Percentiles rank a stretch among this genome's conserved stretches.
phyloP scores from a whole-genome alignment of 768 basidiomycete genomes.

The Daedaleopsis nitida region DNA sequence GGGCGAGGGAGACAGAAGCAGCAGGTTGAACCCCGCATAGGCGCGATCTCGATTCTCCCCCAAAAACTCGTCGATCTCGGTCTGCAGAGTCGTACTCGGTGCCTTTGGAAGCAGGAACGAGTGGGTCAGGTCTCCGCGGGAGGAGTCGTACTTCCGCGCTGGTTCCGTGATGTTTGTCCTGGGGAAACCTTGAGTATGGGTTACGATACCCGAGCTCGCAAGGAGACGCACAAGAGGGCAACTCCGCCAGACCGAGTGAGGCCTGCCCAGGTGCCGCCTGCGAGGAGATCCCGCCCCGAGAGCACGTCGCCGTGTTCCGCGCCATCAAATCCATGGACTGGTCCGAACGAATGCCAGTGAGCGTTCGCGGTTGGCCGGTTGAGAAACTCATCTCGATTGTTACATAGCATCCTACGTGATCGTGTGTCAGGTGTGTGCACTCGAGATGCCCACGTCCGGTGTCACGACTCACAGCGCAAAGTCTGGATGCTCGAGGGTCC shows the following conservation, averaged over 20 bases:
- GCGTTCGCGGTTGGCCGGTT: conserved; percentile 66
- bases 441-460: neutral
- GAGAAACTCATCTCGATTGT: conserved; percentile 78
- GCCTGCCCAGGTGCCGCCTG: conserved; percentile 86
- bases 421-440: conserved; percentile 1
- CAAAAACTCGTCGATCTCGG: conserved; percentile 48
- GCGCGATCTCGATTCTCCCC: conserved; percentile 42
- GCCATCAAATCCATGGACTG: conserved; percentile 15
- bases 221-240: conserved; percentile 66
- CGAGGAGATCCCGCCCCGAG: conserved; percentile 72
- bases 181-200: conserved; percentile 1
- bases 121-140: conserved; percentile 69
- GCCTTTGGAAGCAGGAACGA: conserved; percentile 64
- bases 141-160: conserved; percentile 46
- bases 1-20: conserved; percentile 55
- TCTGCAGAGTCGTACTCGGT: conserved; percentile 44
- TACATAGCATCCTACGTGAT: conserved; percentile 60
- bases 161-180: conserved; percentile 88
- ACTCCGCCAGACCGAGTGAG: conserved; percentile 64
- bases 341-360: conserved; percentile 66
- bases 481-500: conserved; percentile 73
- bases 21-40: conserved; percentile 82
- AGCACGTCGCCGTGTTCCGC: conserved; percentile 43
- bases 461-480: conserved; percentile 69
- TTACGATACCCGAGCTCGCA: neutral